phyloP scores from a whole-genome alignment of 768 basidiomycete species.

The Suillus spraguei region DNA sequence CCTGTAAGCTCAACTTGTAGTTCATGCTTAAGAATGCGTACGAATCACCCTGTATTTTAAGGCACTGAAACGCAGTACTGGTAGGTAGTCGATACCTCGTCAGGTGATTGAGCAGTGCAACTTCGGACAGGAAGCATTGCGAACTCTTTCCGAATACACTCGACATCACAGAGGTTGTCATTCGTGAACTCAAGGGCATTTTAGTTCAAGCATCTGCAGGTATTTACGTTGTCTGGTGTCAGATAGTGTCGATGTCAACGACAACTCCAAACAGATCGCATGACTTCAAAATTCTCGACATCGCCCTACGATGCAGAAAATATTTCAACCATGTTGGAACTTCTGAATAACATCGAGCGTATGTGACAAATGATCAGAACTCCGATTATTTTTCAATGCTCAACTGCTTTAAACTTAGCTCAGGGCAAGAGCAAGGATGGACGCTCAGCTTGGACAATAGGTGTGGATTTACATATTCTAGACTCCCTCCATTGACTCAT shows the following conservation, averaged over 20 bases:
- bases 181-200: constrained; percentile 22
- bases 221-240: not conserved
- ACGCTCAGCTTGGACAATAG: constrained; percentile 29
- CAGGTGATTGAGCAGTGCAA: not conserved
- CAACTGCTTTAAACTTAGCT: not conserved
- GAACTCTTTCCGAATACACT: constrained; percentile 32
- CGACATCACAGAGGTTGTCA: constrained; percentile 21
- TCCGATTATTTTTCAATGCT: not conserved
- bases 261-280: constrained; percentile 22
- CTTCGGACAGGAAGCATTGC: constrained; percentile 29
- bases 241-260: not conserved
- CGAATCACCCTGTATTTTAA: constrained; percentile 19
- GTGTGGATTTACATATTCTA: constrained; percentile 13
- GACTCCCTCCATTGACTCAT: not conserved
- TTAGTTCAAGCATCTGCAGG: constrained; percentile 34
- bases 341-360: constrained; percentile 34
- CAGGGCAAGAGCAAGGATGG: constrained; percentile 12
- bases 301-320: constrained; percentile 28
- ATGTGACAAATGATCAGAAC: not conserved
- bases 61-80: constrained; percentile 33
- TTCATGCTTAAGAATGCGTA: not conserved
- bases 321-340: constrained; percentile 27
- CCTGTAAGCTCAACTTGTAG: constrained; percentile 22
- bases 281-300: constrained; percentile 35
- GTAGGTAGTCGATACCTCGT: constrained; percentile 16